Evolutionary conservation across 257 asterid species (phyloP), one percentile per base, ranked within the genome.

Genomic region (Scutellaria galericulata): DNA sequence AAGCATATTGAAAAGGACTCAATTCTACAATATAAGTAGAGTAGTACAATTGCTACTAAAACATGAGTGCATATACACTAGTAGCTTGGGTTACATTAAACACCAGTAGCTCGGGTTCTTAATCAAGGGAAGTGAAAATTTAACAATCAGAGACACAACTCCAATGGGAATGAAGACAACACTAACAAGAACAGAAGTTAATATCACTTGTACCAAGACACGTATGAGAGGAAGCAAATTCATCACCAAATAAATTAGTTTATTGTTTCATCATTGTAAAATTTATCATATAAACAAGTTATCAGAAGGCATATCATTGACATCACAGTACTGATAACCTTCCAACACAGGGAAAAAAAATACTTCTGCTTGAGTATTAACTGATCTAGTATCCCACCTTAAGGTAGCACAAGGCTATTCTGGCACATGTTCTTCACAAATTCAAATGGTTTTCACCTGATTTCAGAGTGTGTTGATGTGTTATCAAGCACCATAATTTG

Each of bases 131-230:
- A 18, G 18, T 18, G 18, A 18, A 18, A 18, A 18, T 18, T 18
- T 18, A 75, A 98, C 99, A 74, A 82, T 68, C 31, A 95, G 87
- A 54, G 99, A 90, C 80, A 87, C 90, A 59, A 90, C 83, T 70
- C 99, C 98, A 57, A 95, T 87, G 50, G 99, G 98, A 76, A 95
- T 83, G 77, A 95, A 95, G 78, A 92, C 74, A 39, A 79, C 55
- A 62, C 96, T 85, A 65, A 95, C 89, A 72, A 95, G 89, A 82
- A 87, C 74, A 76, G 90, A 92, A 10, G 89, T 75, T 15, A 87
- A 82, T 51, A 92, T 92, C 76, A 92, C 98, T 92, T 88, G 89
- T 54, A 80, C 9, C 13, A 63, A 48, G 60, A 55, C 59, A 50
- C 46, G 27, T 18, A 61, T 44, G 50, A 35, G 31, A 63, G 39